Evolutionary conservation across 306 rosid species (phyloP).

Genomic region (Biancaea sappan): DNA sequence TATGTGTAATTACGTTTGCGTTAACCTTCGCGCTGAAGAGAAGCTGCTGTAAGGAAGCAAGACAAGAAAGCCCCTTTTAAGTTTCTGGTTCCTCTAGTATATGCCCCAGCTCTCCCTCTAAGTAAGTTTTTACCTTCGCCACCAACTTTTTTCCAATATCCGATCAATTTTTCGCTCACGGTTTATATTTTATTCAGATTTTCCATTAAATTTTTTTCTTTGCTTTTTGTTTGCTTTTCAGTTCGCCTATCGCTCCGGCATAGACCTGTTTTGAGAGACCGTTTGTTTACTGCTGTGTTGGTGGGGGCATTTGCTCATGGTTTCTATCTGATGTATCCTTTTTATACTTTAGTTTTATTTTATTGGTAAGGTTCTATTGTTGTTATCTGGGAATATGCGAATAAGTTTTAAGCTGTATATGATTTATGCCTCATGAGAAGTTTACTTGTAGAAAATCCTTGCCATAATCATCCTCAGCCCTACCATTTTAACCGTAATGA

Average conservation of each 20-base stretch:
- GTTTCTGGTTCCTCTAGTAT: constrained; percentile 84
- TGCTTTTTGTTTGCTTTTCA: constrained; percentile 37
- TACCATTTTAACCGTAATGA: not conserved
- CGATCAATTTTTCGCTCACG: not conserved
- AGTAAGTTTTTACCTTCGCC: constrained; percentile 47
- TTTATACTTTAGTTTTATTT: not conserved
- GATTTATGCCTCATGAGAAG: not conserved
- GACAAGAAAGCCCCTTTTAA: constrained; percentile 66
- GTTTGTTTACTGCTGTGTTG: constrained; percentile 76
- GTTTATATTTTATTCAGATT: not conserved
- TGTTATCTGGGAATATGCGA: not conserved
- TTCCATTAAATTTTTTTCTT: not conserved
- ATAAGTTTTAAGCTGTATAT: not conserved
- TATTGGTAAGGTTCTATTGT: not conserved
- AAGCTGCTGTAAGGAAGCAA: constrained; percentile 57
- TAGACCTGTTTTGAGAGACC: constrained; percentile 88
- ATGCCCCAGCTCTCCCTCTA: constrained; percentile 93
- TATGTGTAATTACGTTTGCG: not conserved
- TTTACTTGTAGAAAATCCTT: not conserved
- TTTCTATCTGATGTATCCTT: constrained; percentile 92
- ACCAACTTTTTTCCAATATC: not conserved
- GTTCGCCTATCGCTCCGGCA: constrained; percentile 80
- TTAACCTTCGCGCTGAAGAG: constrained; percentile 41
- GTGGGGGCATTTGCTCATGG: constrained; percentile 91
- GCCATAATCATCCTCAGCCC: not conserved